Evolutionary conservation across 108 stramenopile genomes (phyloP).

Genomic region (Tribonema minus): DNA sequence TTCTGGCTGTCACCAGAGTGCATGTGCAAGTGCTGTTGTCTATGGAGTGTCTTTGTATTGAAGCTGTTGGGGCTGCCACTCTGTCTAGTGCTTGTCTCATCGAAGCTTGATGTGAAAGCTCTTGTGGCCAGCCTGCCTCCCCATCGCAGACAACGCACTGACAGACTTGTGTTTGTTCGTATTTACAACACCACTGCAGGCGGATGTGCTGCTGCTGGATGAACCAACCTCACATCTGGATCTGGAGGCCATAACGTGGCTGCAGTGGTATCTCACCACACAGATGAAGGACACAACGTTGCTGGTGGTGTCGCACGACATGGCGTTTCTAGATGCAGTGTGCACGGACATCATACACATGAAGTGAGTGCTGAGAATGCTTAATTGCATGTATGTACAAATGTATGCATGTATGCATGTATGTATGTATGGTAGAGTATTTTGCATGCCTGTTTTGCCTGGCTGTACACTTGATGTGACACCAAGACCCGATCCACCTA

Average conservation of each 20-base stretch:
- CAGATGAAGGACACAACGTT: conserved; percentile 77
- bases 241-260: conserved; percentile 88
- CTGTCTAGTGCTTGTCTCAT: conserved; percentile 67
- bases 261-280: conserved; percentile 67
- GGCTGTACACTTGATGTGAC: no score
- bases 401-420: no score
- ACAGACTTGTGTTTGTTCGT: conserved; percentile 64
- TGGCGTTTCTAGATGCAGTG: conserved; percentile 83
- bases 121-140: conserved; percentile 83
- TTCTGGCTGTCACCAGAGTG: conserved; percentile 92
- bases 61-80: neutral
- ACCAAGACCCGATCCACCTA: no score
- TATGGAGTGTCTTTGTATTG: neutral
- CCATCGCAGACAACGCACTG: conserved; percentile 61
- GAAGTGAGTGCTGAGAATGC: neutral
- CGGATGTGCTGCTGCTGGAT: conserved; percentile 62
- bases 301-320: conserved; percentile 89
- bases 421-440: no score
- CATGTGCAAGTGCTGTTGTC: conserved; percentile 63
- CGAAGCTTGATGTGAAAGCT: conserved; percentile 18
- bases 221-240: conserved; percentile 77
- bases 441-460: no score
- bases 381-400: no score
- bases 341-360: conserved; percentile 64
- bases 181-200: conserved; percentile 83